Percentiles rank a stretch among this genome's conserved stretches.
These are phyloP conservation scores for Puya raimondii DNA, from an alignment of 176 grass and related monocot genomes.

Conservation along the genomic window DNA sequence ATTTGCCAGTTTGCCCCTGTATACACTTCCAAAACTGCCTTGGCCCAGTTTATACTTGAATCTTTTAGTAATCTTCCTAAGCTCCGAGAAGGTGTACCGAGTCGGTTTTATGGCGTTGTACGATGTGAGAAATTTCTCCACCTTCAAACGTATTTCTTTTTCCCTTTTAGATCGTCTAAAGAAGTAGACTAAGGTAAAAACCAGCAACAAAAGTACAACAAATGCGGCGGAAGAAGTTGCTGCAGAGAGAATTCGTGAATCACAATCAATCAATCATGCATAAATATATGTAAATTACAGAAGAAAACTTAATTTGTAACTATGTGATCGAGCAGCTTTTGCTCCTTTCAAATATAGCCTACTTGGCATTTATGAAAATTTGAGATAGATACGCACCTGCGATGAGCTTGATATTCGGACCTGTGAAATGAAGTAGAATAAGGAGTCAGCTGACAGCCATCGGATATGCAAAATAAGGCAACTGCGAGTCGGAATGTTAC, in stretches of 20 bases:
- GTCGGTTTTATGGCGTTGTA: background rate
- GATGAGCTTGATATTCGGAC: slow-evolving; percentile 19
- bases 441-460: background rate
- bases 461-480: background rate
- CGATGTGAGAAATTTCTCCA: background rate
- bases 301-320: background rate
- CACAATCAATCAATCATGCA: no score
- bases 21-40: slow-evolving; percentile 1
- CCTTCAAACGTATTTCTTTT: slow-evolving; percentile 2
- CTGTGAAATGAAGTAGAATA: slow-evolving; percentile 21
- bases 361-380: no score
- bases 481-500: background rate
- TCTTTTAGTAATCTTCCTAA: background rate
- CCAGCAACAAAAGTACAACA: slow-evolving; percentile 1
- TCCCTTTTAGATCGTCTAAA: background rate
- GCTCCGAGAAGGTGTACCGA: background rate
- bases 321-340: background rate
- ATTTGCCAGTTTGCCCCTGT: background rate
- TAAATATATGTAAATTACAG: background rate
- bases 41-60: slow-evolving; percentile 6
- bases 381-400: background rate
- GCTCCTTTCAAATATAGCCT: background rate
- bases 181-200: background rate
- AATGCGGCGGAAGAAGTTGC: slow-evolving; percentile 6
- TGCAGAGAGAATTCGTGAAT: slow-evolving; percentile 1